Base-by-base conservation (phyloP, 139 green algal genomes). In the Picocystis salinarum region DNA sequence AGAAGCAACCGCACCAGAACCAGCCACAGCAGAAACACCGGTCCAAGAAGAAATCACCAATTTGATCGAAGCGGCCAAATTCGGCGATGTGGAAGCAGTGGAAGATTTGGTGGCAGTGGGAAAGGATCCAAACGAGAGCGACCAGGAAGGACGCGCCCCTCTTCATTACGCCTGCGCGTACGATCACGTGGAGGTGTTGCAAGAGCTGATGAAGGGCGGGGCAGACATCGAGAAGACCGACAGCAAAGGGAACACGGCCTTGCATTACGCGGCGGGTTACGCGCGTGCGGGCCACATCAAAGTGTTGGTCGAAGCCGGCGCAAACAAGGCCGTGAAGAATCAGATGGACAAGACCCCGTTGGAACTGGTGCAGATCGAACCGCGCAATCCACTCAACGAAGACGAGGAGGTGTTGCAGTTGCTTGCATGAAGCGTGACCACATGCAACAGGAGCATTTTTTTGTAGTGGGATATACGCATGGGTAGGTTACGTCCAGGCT, bases 21-120 rank as follows among this genome's bases (percentile, higher is more conserved):
- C n/a, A n/a, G n/a, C n/a, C n/a, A n/a, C n/a, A n/a, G n/a, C n/a
- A n/a, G n/a, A n/a, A n/a, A n/a, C n/a, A n/a, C n/a, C n/a, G n/a
- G n/a, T n/a, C n/a, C n/a, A n/a, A n/a, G n/a, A n/a, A n/a, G n/a
- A n/a, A n/a, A n/a, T n/a, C n/a, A n/a, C n/a, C n/a, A 10, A 44
- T 23, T 23, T 44, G 20, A 20, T 82, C 7, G 75, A 91, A 30
- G 80, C 80, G 5, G 74, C 70, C 45, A 87, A 70, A 75, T 80
- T 66, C 30, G 75, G 71, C 4, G 77, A 91, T 44, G 13, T 79
- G 15, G 77, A 89, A 61, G 77, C 75, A 3, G 60, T 74, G 7
- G 72, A 85, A 56, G 82, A 93, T 56, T 89, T 84, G 51, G 65
- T 91, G 10, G 78, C 77, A 10, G 75, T 92, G 15, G 78, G 78